Evolutionary conservation across 2,329 filamentous ascomycete species (phyloP).

Genomic region (Neospermospora avenae): DNA sequence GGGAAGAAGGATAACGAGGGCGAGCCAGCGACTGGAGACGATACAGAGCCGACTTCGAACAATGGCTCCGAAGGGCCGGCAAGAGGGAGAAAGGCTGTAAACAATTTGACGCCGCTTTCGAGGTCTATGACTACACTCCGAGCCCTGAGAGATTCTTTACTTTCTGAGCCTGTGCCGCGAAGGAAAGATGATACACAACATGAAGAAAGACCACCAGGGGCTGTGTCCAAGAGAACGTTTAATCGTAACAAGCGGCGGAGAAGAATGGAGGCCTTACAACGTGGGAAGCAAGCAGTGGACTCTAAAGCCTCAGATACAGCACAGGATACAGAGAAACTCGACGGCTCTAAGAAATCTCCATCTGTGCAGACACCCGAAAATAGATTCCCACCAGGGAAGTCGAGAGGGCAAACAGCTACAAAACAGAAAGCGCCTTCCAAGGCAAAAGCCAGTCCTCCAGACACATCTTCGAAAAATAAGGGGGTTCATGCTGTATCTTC

Average conservation of each 20-base stretch:
- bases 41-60: neutral
- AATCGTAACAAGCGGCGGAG: no score
- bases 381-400: no score
- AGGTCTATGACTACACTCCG: neutral
- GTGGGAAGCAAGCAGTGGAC: neutral
- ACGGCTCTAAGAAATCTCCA: neutral
- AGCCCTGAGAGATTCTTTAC: constrained; percentile 2
- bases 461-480: neutral
- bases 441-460: neutral
- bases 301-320: neutral
- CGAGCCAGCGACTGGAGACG: neutral
- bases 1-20: neutral
- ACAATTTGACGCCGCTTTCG: neutral
- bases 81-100: neutral
- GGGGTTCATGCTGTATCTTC: no score
- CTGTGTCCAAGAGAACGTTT: no score
- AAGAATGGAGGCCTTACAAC: no score
- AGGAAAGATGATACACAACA: no score
- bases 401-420: neutral
- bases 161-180: neutral
- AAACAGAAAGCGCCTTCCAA: neutral
- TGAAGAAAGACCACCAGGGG: no score
- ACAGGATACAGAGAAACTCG: neutral
- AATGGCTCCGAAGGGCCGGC: no score
- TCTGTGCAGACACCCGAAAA: no score